phyloP scores from a whole-genome alignment of 768 basidiomycete genomes.

The Suillus plorans region DNA sequence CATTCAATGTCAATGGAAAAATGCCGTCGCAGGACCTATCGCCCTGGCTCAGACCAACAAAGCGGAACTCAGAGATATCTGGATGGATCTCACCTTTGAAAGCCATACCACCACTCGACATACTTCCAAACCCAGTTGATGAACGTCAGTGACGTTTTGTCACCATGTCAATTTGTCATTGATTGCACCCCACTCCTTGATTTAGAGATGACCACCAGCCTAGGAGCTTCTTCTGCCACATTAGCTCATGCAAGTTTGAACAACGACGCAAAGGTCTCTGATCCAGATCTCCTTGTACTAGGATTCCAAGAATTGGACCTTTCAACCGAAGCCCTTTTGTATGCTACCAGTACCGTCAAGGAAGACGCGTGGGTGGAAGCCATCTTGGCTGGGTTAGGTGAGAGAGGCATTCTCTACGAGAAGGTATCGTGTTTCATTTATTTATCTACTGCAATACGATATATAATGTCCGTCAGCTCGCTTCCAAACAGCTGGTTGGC shows the following conservation, averaged over 20 bases:
- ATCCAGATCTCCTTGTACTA: constrained; percentile 71
- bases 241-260: background rate
- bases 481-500: constrained; percentile 79
- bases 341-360: constrained; percentile 56
- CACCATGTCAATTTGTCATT: background rate
- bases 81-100: constrained; percentile 36
- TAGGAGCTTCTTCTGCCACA: constrained; percentile 11
- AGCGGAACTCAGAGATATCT: constrained; percentile 2
- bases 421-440: constrained; percentile 45
- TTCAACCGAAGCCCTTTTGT: constrained; percentile 76
- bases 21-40: constrained; percentile 70
- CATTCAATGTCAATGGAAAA: constrained; percentile 85
- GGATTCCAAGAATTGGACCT: constrained; percentile 82
- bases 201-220: constrained; percentile 14
- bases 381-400: constrained; percentile 68
- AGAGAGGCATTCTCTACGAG: constrained; percentile 59
- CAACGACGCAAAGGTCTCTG: constrained; percentile 27
- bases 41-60: constrained; percentile 50
- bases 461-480: constrained; percentile 44
- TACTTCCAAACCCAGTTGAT: constrained; percentile 20
- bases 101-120: constrained; percentile 35
- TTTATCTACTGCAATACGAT: background rate
- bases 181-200: background rate
- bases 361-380: constrained; percentile 75
- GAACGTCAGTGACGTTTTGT: constrained; percentile 17